Conservation (phyloP, 2,329 filamentous ascomycete species). For the Microcera coccophila region DNA sequence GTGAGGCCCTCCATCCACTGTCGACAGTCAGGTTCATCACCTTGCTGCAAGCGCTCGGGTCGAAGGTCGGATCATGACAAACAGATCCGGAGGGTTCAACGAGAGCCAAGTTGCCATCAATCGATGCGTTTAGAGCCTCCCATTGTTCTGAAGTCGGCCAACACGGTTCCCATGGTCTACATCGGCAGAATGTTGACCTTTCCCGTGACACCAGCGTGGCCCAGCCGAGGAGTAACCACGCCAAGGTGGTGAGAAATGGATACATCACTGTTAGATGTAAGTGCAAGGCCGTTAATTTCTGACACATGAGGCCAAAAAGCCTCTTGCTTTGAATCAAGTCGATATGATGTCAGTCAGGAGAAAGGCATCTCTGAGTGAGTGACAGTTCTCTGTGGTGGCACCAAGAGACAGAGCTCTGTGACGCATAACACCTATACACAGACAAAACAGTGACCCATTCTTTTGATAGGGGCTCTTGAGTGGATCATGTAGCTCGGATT, state of each 20-base stretch:
- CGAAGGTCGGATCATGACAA: constrained; percentile 48
- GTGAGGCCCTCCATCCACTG: constrained; percentile 28
- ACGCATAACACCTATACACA: too few relatives aligned
- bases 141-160: constrained; percentile 50
- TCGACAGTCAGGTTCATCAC: constrained; percentile 32
- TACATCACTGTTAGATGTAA: too few relatives aligned
- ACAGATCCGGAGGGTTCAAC: constrained; percentile 50
- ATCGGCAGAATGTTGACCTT: constrained; percentile 36
- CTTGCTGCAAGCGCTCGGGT: constrained; percentile 42
- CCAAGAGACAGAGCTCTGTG: too few relatives aligned
- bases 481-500: too few relatives aligned
- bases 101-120: constrained; percentile 48
- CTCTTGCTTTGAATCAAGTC: too few relatives aligned
- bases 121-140: constrained; percentile 48
- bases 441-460: too few relatives aligned
- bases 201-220: neutral
- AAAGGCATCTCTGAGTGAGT: too few relatives aligned
- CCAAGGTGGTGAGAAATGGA: neutral
- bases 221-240: neutral
- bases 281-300: too few relatives aligned
- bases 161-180: constrained; percentile 48
- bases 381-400: too few relatives aligned
- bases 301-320: too few relatives aligned
- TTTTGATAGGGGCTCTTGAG: too few relatives aligned
- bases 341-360: too few relatives aligned